Evolutionary conservation across 1,139 yeast species (phyloP).

Genomic region (Hyphopichia pseudoburtonii): DNA sequence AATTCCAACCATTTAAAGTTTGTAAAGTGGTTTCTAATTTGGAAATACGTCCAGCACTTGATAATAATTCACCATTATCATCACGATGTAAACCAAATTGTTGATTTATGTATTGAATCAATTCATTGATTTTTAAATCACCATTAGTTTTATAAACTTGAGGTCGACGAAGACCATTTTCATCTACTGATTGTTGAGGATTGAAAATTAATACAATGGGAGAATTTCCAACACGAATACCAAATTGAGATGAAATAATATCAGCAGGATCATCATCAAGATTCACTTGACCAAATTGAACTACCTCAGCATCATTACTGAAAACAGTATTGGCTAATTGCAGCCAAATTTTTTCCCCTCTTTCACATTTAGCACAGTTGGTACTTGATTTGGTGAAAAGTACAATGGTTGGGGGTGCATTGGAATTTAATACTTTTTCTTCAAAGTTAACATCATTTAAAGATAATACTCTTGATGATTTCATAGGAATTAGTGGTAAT

Average conservation of each 20-base stretch:
- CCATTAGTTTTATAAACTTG: conserved; percentile 39
- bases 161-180: conserved; percentile 44
- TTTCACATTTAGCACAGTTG: conserved; percentile 19
- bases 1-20: too few relatives aligned
- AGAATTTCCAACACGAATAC: conserved; percentile 37
- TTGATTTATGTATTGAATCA: conserved; percentile 52
- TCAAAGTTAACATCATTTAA: conserved; percentile 38
- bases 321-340: conserved; percentile 33
- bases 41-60: conserved; percentile 55
- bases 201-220: conserved; percentile 58
- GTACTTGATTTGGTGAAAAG: conserved; percentile 10
- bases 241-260: conserved; percentile 41
- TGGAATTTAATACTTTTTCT: conserved; percentile 23
- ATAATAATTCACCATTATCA: conserved; percentile 46
- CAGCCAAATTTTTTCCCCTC: conserved; percentile 28
- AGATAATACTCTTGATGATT: conserved; percentile 19
- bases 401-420: conserved; percentile 22
- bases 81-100: conserved; percentile 54
- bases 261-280: conserved; percentile 46
- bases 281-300: conserved; percentile 50
- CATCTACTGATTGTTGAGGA: conserved; percentile 19
- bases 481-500: conserved; percentile 4
- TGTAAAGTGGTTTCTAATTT: too few relatives aligned
- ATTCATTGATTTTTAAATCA: conserved; percentile 38
- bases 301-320: conserved; percentile 23